Conservation (phyloP, 139 green algal genomes). For the Tetratostichococcus sp. region DNA sequence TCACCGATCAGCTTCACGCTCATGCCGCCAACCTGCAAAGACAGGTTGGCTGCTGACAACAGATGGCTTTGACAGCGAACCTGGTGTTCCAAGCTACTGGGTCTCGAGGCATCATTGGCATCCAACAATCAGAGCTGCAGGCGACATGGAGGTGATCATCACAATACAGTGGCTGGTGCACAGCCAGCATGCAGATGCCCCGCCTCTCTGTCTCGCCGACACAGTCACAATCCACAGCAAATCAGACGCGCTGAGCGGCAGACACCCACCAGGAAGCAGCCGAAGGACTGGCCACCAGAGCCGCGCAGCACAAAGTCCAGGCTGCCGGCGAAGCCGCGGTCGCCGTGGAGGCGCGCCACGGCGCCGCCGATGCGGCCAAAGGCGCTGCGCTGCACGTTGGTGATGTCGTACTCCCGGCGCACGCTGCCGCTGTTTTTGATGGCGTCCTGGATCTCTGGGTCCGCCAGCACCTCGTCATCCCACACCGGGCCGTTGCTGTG, state of each 20-base stretch:
- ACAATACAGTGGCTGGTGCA: too few relatives aligned
- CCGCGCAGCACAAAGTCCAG: constrained; percentile 78
- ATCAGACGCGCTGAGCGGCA: too few relatives aligned
- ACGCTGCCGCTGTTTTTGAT: constrained; percentile 48
- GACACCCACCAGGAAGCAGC: constrained; percentile 68
- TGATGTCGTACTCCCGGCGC: constrained; percentile 57
- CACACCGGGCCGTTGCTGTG: constrained; percentile 80
- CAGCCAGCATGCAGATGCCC: too few relatives aligned
- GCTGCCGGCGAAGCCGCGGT: constrained; percentile 73
- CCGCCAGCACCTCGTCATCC: constrained; percentile 90
- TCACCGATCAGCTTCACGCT: constrained; percentile 85
- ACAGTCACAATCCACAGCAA: too few relatives aligned
- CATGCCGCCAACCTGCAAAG: constrained; percentile 45
- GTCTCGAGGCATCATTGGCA: too few relatives aligned
- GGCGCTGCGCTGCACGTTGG: constrained; percentile 81
- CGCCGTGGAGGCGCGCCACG: constrained; percentile 81
- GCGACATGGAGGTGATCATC: too few relatives aligned
- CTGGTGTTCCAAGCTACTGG: too few relatives aligned
- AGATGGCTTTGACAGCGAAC: too few relatives aligned
- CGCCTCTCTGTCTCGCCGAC: too few relatives aligned
- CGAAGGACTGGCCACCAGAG: constrained; percentile 85
- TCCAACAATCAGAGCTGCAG: too few relatives aligned
- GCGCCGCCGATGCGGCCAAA: constrained; percentile 74
- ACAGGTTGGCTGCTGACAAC: too few relatives aligned
- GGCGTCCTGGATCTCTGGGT: constrained; percentile 66